Conservation (phyloP, 345 rosid species). For the Dipteronia sinensis region DNA sequence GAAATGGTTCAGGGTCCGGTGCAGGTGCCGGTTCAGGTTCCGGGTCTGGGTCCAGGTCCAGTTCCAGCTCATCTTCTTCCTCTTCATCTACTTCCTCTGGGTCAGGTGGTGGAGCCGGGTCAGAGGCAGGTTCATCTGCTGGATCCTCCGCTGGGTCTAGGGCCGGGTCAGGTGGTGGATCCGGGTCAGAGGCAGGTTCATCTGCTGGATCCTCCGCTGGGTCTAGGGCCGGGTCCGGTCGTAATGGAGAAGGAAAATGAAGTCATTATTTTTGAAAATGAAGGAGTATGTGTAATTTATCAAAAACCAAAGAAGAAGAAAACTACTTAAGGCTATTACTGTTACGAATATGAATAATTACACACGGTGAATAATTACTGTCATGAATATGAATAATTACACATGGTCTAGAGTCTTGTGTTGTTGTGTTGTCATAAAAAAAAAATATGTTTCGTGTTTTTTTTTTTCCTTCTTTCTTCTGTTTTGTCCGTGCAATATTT, state of each 20-base stretch:
- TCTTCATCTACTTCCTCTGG: slow-evolving; percentile 49
- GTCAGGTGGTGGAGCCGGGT: slow-evolving; percentile 57
- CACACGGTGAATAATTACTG: background rate
- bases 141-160: slow-evolving; percentile 74
- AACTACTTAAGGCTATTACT: background rate
- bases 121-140: slow-evolving; percentile 70
- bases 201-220: too few species aligned
- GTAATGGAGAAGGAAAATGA: slow-evolving; percentile 19
- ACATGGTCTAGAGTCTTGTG: background rate
- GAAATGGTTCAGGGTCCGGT: slow-evolving; percentile 64
- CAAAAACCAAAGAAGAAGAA: background rate
- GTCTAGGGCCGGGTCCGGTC: slow-evolving; percentile 26
- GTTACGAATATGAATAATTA: background rate
- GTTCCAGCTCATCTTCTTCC: slow-evolving; percentile 45
- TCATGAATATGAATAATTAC: too few species aligned
- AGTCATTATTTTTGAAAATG: background rate
- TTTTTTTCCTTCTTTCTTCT: background rate
- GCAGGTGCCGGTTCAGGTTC: slow-evolving; percentile 69
- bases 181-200: too few species aligned
- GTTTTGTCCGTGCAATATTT: too few species aligned
- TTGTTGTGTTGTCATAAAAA: background rate
- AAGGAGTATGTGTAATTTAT: background rate
- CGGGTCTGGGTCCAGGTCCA: slow-evolving; percentile 56
- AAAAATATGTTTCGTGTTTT: too few species aligned
- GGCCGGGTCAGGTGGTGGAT: slow-evolving; percentile 48